A percentile compares a stretch with the other conserved stretches of the same genome.
Conservation (phyloP, 108 stramenopile genomes). For the Cyclotella cryptica region DNA sequence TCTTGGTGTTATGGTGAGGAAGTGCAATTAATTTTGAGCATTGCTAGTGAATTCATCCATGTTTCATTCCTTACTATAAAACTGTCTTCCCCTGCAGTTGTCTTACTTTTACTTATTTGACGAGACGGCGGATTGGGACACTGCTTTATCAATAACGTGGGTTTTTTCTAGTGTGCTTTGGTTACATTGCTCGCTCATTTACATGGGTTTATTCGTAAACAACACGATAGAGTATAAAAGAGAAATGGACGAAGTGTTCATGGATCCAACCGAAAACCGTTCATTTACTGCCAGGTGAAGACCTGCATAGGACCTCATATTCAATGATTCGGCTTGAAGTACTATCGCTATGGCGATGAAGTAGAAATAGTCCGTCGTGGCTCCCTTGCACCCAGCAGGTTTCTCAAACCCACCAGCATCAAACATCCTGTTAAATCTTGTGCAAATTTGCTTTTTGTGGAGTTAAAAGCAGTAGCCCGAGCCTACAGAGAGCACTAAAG, state of each 20-base stretch:
- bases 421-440: no score
- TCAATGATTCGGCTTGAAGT: no score
- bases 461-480: no score
- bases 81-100: neutral
- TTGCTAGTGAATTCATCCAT: neutral
- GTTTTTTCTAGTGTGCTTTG: conserved; percentile 3
- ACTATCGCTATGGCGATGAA: no score
- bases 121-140: conserved; percentile 21
- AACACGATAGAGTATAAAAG: neutral
- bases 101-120: conserved; percentile 26
- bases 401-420: no score
- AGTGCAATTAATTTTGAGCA: neutral
- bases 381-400: no score
- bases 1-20: conserved; percentile 30
- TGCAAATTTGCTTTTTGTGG: no score
- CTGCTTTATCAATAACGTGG: conserved; percentile 3
- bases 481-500: no score
- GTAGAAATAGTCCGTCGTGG: no score
- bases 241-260: neutral
- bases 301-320: no score
- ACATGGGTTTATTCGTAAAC: neutral
- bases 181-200: conserved; percentile 24
- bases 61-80: neutral
- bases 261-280: neutral
- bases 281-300: no score